Conservation (phyloP, 805 yeast genomes). For the Starmerella bombi region DNA sequence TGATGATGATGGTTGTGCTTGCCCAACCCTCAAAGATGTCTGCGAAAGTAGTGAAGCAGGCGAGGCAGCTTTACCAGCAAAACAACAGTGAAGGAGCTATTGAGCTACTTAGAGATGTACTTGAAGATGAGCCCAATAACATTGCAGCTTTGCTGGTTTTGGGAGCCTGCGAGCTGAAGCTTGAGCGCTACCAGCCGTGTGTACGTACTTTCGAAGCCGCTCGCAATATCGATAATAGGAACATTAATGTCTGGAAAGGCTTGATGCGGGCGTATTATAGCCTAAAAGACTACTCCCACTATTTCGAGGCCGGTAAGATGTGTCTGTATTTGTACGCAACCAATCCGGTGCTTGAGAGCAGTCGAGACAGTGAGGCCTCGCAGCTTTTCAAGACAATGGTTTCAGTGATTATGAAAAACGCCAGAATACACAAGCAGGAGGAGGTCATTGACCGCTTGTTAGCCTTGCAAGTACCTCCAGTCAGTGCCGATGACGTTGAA, state of each 20-base stretch:
- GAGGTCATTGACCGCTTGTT: constrained; percentile 7
- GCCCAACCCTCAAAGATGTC: neutral
- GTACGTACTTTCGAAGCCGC: constrained; percentile 34
- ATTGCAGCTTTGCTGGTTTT: constrained; percentile 45
- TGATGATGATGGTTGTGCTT: too few species aligned
- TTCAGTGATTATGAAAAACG: neutral
- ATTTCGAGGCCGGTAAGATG: constrained; percentile 18
- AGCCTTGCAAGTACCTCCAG: neutral
- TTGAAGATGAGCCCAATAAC: constrained; percentile 42
- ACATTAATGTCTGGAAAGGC: constrained; percentile 73
- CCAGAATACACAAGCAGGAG: constrained; percentile 9
- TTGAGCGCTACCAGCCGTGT: constrained; percentile 35
- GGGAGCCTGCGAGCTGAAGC: constrained; percentile 52
- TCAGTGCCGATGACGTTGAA: neutral
- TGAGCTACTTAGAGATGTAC: constrained; percentile 40
- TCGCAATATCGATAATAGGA: constrained; percentile 33
- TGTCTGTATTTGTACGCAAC: constrained; percentile 15
- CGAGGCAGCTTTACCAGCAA: constrained; percentile 10
- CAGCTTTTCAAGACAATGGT: neutral
- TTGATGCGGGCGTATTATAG: constrained; percentile 29
- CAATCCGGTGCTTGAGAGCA: constrained; percentile 19
- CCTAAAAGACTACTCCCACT: constrained; percentile 14
- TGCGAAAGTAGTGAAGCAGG: constrained; percentile 8
- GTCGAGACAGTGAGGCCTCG: constrained; percentile 7
- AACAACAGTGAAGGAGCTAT: constrained; percentile 52